These are phyloP conservation scores for Cryphonectria radicalis DNA, from an alignment of 2,329 filamentous ascomycete species.

Conservation along the genomic window DNA sequence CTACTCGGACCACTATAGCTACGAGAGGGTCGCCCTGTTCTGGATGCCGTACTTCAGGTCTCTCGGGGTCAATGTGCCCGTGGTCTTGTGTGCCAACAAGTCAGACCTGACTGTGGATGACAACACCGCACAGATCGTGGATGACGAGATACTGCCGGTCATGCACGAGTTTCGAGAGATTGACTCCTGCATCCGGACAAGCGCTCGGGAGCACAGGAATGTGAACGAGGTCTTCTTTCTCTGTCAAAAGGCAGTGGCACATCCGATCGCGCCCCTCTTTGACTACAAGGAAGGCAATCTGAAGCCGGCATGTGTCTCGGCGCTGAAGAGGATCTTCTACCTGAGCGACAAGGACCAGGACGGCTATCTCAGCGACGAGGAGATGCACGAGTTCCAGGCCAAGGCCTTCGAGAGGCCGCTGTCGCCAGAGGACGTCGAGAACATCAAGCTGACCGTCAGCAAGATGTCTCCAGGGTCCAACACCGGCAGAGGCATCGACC, in stretches of 20 bases:
- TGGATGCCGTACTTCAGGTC: slow-evolving; percentile 99
- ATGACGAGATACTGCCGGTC: slow-evolving; percentile 96
- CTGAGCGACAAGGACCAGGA: slow-evolving; percentile 96
- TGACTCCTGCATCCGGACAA: slow-evolving; percentile 94
- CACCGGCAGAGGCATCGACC: slow-evolving; percentile 74
- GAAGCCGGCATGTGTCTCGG: slow-evolving; percentile 87
- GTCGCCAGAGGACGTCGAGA: slow-evolving; percentile 78
- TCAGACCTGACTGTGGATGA: slow-evolving; percentile 81
- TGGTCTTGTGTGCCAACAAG: slow-evolving; percentile 96
- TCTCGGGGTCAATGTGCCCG: slow-evolving; percentile 96
- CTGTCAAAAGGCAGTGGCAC: slow-evolving; percentile 96
- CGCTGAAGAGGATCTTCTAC: slow-evolving; percentile 89
- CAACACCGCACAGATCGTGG: slow-evolving; percentile 80
- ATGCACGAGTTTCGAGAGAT: slow-evolving; percentile 99
- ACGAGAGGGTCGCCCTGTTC: slow-evolving; percentile 93
- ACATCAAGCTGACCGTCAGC: slow-evolving; percentile 87
- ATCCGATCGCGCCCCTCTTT: slow-evolving; percentile 94
- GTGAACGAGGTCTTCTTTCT: slow-evolving; percentile 97
- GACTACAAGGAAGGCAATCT: slow-evolving; percentile 90
- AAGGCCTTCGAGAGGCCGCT: slow-evolving; percentile 92
- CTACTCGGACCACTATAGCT: slow-evolving; percentile 98
- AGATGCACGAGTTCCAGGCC: slow-evolving; percentile 87
- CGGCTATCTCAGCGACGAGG: slow-evolving; percentile 84
- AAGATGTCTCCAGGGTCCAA: slow-evolving; percentile 67
- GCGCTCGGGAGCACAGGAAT: slow-evolving; percentile 88